These are phyloP conservation scores for Ambrosia hybrid DNA, from an alignment of 140 eudicot genomes.

Conservation along the genomic window DNA sequence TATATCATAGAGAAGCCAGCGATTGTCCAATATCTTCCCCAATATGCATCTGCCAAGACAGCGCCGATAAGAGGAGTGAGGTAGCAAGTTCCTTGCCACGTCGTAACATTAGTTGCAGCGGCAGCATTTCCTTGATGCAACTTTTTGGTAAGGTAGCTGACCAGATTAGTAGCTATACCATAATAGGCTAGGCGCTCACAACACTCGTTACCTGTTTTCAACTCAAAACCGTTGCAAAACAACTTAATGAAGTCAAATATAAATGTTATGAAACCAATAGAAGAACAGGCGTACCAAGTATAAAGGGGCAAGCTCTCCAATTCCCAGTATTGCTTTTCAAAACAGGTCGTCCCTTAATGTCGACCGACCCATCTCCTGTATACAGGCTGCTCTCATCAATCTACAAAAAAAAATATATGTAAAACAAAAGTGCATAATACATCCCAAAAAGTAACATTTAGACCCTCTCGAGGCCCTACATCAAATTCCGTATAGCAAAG, in stretches of 20 bases:
- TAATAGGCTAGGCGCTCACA: conserved; percentile 91
- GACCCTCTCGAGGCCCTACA: no score
- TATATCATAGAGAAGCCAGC: conserved; percentile 71
- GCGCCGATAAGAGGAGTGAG: conserved; percentile 92
- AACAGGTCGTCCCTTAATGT: conserved; percentile 67
- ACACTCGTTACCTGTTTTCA: conserved; percentile 73
- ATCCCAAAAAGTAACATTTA: background rate
- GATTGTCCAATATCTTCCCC: conserved; percentile 98
- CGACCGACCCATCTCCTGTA: conserved; percentile 83
- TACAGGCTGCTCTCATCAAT: conserved; percentile 38
- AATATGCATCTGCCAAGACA: conserved; percentile 79
- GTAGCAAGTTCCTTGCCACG: conserved; percentile 94
- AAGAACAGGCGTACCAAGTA: conserved; percentile 44
- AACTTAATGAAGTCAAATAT: conserved; percentile 11
- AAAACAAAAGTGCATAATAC: background rate
- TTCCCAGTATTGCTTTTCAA: conserved; percentile 75
- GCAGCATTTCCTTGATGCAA: conserved; percentile 78
- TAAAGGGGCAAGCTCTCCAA: conserved; percentile 89
- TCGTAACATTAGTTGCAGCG: conserved; percentile 82
- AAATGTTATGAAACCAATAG: background rate
- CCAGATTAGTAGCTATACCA: conserved; percentile 85
- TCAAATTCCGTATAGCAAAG: no score
- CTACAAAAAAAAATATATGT: conserved; percentile 21
- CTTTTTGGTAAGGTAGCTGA: conserved; percentile 75
- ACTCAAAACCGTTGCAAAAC: background rate